Base-by-base conservation (phyloP, 768 basidiomycete genomes). In the Kondoa subrosea region DNA sequence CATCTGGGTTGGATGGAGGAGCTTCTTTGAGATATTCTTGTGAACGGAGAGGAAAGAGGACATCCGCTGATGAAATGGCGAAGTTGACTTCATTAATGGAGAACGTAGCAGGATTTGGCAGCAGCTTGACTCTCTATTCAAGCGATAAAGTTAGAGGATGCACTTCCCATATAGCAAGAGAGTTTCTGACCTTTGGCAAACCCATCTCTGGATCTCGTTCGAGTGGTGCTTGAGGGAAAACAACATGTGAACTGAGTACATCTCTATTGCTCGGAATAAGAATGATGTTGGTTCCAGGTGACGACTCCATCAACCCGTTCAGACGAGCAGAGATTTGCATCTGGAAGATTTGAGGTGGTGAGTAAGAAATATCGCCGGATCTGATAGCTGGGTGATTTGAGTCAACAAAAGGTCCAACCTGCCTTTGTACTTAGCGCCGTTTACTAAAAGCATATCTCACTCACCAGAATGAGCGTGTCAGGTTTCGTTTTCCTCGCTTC, bases 381-480 rank as follows among this genome's bases (percentile, higher is more conserved):
- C 84, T 85, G 71, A 97, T 82, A 64, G 81, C 79, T 1, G 87
- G 83, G 76, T 97, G 89, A 21, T 81, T 76, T 0, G 83, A 77
- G 71, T 96, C 91, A 57, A 97, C 78, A 75, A 97, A 99, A 1
- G 95, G 95, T 0, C 95, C 95, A 32, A 89, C 78, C 93, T 99
- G 70, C 0, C 57, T 12, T 17, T 61, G 16, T 29, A 1, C 29
- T 60, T 26, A 26, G 57, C 27, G 4, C 57, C 4, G 58, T 21
- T 17, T 15, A 15, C 25, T 14, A 40, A 4, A 64, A 8, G 34
- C 25, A 57, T 17, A 30, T n/a, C 4, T 0, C 21, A 74, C 79
- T 65, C 75, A 93, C 93, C 66, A 99, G 79, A 21, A 97, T 78
- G 14, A 92, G 75, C 0, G 87, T 86, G 21, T 85, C 81, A 0